Base-by-base conservation (phyloP, 306 rosid species). In the Cicer cuneatum region DNA sequence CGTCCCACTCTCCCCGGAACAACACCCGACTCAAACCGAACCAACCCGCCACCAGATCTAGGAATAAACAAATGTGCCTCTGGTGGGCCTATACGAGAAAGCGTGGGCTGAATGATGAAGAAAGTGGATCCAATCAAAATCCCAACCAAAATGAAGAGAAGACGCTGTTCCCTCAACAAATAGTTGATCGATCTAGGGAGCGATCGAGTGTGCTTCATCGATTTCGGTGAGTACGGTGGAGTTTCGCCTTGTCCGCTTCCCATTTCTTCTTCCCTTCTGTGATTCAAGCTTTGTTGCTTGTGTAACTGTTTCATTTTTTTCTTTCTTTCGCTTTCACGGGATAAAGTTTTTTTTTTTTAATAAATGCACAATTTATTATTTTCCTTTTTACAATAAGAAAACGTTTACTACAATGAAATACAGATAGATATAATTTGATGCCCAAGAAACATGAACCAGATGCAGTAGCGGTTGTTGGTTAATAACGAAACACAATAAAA, bases 181-280 rank as follows among this genome's bases (percentile, higher is more conserved):
- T 95, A 95, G 78, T 85, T 90, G 72, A 95, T 87, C 73, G 98
- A 90, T 89, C 97, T 79, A 8, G 99, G 96, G 18, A 94, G 97
- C 14, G 97, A 86, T 87, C 96, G 69, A 14, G 86, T 74, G 81
- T 89, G 92, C 39, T 92, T 95, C 8, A 80, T 82, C 35, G 88
- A 57, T 80, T 90, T 95, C 12, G 99, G 92, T 2, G 98, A 89
- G 89, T 95, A 92, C 0, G 98, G 84, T 2, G 90, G 53, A 7
- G 66, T 14, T 4, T 48, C 80, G 15, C 54, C 37, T 10, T 64
- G 51, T 3, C 37, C 60, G 45, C 53, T n/a, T 12, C 58, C 66
- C 85, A 80, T 82, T 81, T 93, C 98, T 72, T 90, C 97, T 68
- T 93, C 98, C 41, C 96, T 80, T 5, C 90, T 64, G 60, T 93